These are phyloP conservation scores for Hortaea sp. DNA, from an alignment of 2,329 filamentous ascomycete species.

Conservation along the genomic window DNA sequence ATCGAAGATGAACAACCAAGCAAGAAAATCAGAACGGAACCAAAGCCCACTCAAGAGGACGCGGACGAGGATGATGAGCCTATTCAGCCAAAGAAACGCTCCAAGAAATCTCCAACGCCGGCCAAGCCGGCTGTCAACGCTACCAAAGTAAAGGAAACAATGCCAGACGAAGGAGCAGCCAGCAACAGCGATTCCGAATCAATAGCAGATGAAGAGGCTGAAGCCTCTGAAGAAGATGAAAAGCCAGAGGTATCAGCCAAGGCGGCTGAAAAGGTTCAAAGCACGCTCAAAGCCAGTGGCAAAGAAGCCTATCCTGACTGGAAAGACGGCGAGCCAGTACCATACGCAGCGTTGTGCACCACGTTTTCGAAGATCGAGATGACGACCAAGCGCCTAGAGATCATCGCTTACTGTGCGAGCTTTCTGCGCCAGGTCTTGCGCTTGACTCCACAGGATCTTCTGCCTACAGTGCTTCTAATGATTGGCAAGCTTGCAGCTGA, in stretches of 20 bases:
- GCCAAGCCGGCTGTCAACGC: constrained; percentile 2
- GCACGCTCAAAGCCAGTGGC: constrained; percentile 51
- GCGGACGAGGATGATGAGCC: constrained; percentile 5
- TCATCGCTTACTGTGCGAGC: constrained; percentile 76
- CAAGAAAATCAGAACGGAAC: background rate
- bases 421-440: constrained; percentile 93
- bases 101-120: constrained; percentile 4
- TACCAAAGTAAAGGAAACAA: constrained; percentile 7
- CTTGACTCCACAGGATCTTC: constrained; percentile 75
- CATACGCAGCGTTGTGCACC: constrained; percentile 86
- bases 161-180: background rate
- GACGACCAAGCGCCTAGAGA: constrained; percentile 83
- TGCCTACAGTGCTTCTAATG: constrained; percentile 88
- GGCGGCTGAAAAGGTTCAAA: constrained; percentile 69
- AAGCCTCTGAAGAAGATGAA: constrained; percentile 46
- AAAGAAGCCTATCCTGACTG: constrained; percentile 92
- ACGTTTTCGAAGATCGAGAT: constrained; percentile 93
- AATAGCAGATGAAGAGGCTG: constrained; percentile 32
- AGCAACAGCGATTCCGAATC: constrained; percentile 6
- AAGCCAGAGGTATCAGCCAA: constrained; percentile 65
- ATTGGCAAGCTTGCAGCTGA: constrained; percentile 96
- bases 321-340: constrained; percentile 78
- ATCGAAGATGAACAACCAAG: background rate
- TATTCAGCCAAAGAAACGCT: constrained; percentile 2
- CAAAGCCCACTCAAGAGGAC: background rate